These are phyloP conservation scores for Hortiboletus campestris DNA, from an alignment of 768 basidiomycete genomes.

Conservation along the genomic window DNA sequence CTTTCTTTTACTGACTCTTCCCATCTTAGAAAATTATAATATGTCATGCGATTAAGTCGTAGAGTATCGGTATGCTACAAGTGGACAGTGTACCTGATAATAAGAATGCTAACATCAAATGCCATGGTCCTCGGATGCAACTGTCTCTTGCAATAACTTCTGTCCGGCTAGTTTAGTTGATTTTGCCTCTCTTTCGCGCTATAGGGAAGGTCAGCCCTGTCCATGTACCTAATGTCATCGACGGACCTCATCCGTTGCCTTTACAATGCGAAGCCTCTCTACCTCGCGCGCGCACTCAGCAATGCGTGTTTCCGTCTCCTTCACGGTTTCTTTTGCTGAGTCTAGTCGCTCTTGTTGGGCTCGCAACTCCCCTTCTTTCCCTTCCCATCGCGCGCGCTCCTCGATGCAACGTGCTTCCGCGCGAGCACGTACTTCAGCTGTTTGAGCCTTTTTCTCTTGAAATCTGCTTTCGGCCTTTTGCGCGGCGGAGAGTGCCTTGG, in stretches of 20 bases:
- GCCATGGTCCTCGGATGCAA: no score
- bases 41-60: background rate
- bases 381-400: constrained; percentile 59
- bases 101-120: background rate
- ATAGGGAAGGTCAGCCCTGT: constrained; percentile 4
- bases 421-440: constrained; percentile 48
- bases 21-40: constrained; percentile 2
- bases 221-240: constrained; percentile 2
- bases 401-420: constrained; percentile 45
- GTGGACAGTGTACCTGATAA: background rate
- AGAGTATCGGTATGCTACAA: background rate
- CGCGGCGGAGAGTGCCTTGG: constrained; percentile 51
- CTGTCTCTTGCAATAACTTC: background rate
- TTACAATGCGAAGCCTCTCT: constrained; percentile 60
- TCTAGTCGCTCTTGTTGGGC: constrained; percentile 50
- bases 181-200: constrained; percentile 58
- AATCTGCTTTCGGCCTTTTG: constrained; percentile 65
- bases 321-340: constrained; percentile 49
- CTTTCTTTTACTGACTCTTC: constrained; percentile 13
- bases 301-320: constrained; percentile 57
- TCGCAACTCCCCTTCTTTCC: constrained; percentile 45
- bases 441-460: constrained; percentile 58
- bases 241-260: constrained; percentile 62
- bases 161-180: constrained; percentile 36
- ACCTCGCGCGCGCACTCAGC: constrained; percentile 74